Conservation (phyloP, 2,329 filamentous ascomycete genomes). For the Tolypocladium inflatum region DNA sequence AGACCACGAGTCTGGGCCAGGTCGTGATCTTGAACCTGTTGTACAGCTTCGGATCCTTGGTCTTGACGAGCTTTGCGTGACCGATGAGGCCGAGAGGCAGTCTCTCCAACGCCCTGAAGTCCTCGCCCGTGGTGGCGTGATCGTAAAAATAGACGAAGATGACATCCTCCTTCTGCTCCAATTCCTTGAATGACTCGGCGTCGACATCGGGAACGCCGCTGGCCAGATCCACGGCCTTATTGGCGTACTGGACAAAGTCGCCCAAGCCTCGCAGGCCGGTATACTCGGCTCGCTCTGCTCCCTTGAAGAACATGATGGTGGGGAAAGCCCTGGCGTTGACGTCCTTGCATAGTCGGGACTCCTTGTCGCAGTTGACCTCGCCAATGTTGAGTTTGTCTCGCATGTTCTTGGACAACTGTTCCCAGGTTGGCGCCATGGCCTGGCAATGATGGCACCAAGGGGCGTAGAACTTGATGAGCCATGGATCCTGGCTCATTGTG, state of each 20-base stretch:
- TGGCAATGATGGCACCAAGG: slow-evolving; percentile 97
- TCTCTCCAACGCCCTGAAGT: slow-evolving; percentile 80
- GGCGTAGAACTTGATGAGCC: slow-evolving; percentile 98
- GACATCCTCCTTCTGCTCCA: slow-evolving; percentile 91
- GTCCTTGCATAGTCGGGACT: slow-evolving; percentile 86
- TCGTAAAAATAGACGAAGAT: slow-evolving; percentile 98
- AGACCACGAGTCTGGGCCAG: slow-evolving; percentile 88
- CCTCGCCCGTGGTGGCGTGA: slow-evolving; percentile 84
- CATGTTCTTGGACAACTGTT: slow-evolving; percentile 84
- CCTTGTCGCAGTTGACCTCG: slow-evolving; percentile 88
- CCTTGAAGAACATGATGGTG: slow-evolving; percentile 86
- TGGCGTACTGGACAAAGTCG: slow-evolving; percentile 78
- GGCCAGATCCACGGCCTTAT: slow-evolving; percentile 73
- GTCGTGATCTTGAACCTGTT: slow-evolving; percentile 91
- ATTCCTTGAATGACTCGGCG: slow-evolving; percentile 61
- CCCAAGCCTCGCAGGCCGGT: slow-evolving; percentile 84
- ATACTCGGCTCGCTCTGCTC: slow-evolving; percentile 87
- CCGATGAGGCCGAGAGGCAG: slow-evolving; percentile 83
- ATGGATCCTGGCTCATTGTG: slow-evolving; percentile 79
- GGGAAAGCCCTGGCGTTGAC: slow-evolving; percentile 72
- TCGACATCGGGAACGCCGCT: slow-evolving; percentile 75
- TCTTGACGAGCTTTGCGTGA: slow-evolving; percentile 87
- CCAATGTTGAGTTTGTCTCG: slow-evolving; percentile 82
- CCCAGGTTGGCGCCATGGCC: slow-evolving; percentile 83
- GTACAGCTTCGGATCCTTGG: slow-evolving; percentile 64